A percentile compares a stretch with the other conserved stretches of the same genome.
Conservation (phyloP, 805 yeast species). For the Yarrowia osloensis region DNA sequence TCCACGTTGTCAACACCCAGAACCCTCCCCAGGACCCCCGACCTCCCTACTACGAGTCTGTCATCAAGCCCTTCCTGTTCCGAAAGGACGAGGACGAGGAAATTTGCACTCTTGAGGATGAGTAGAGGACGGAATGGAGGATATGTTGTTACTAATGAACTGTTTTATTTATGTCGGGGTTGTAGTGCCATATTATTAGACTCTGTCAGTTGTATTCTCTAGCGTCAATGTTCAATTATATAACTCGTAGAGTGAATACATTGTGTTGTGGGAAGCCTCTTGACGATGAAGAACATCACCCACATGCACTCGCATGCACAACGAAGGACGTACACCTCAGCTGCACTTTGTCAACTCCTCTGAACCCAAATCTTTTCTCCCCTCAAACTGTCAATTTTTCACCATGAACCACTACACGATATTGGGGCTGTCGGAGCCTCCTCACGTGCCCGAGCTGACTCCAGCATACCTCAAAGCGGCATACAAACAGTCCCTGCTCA, state of each 20-base stretch:
- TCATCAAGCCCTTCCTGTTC: slow-evolving; percentile 43
- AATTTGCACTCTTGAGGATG: slow-evolving; percentile 14
- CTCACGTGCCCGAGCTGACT: background rate
- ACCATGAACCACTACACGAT: slow-evolving; percentile 26
- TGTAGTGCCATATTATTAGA: no score
- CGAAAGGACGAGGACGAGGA: slow-evolving; percentile 38
- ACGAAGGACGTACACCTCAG: background rate
- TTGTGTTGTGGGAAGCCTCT: no score
- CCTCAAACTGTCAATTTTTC: background rate
- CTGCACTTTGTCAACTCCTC: background rate
- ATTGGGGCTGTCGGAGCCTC: slow-evolving; percentile 18
- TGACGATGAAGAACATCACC: no score
- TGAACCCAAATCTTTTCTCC: background rate
- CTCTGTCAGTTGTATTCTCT: no score
- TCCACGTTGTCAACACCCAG: slow-evolving; percentile 59
- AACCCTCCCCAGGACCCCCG: slow-evolving; percentile 47
- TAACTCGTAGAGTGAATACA: no score
- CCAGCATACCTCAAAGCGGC: slow-evolving; percentile 53
- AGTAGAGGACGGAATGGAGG: background rate
- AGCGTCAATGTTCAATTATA: no score
- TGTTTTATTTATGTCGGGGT: background rate
- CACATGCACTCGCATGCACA: background rate
- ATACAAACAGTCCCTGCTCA: slow-evolving; percentile 60
- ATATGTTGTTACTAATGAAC: background rate
- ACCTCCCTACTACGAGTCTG: slow-evolving; percentile 56